Evolutionary conservation across 495 filamentous ascomycete genomes (phyloP), one percentile per base, ranked within the genome.

Genomic region (Paragyromitra xinjiangensis): DNA sequence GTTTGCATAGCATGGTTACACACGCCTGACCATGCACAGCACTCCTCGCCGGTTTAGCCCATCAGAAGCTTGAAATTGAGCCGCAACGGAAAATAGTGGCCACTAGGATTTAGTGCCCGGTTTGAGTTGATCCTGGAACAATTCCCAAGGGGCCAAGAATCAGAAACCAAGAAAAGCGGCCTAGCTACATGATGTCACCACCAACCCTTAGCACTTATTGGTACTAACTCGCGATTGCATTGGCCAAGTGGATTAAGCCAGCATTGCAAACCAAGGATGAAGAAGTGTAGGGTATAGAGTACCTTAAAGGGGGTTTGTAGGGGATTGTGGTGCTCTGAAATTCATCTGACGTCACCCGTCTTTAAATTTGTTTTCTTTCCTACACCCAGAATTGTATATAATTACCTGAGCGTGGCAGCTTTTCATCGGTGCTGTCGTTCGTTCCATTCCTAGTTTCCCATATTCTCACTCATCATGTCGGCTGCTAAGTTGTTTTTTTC

Each of bases 61-160:
- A 64, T 64, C 37, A 29, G 64, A 67, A 53, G 64, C 64, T 67
- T 67, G 63, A 39, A 29, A 37, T 68, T 68, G 64, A 68, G 64
- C 64, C 64, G 64, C 64, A 53, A 44, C 39, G n/a, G 3, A 7
- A 64, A 64, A 39, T 42, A 5, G 61, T 7, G 44, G 61, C 40
- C 50, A 53, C 16, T 53, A 7, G 19, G 50, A n/a, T n/a, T 7
- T 53, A 53, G 50, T 53, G 50, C 50, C 19, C 19, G 16, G 50
- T 53, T 53, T 53, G 22, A 22, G 50, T 7, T 14, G 19, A 53
- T 53, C 50, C 19, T 53, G 50, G 50, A 8, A 19, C 16, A 53
- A 22, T n/a, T 19, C 48, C 44, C 14, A 53, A 53, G 50, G 19
- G 50, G 50, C 50, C 50, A 53, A 53, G 19, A 53, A 53, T 22